Conservation (phyloP, 352 stramenopile genomes). For the Pythium myriotylum region DNA sequence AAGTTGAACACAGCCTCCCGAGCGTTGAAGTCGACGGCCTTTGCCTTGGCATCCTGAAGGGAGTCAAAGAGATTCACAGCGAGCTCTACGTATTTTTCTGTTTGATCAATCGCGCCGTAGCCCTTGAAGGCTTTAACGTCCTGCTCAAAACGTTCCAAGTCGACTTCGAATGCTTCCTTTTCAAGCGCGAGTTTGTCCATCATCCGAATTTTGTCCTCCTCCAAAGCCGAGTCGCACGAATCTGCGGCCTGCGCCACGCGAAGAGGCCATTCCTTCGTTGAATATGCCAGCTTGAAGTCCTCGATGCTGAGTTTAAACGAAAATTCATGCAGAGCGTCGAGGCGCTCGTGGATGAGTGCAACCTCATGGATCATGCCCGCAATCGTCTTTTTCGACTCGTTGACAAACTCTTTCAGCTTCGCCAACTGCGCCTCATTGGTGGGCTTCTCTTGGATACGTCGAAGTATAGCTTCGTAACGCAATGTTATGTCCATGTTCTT, state of each 20-base stretch:
- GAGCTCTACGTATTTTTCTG: constrained; percentile 90
- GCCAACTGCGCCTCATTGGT: constrained; percentile 92
- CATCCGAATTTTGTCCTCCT: constrained; percentile 93
- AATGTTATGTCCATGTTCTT: constrained; percentile 89
- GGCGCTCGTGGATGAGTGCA: constrained; percentile 63
- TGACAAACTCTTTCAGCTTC: constrained; percentile 89
- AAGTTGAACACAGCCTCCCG: constrained; percentile 94
- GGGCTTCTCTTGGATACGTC: constrained; percentile 91
- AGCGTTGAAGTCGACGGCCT: constrained; percentile 92
- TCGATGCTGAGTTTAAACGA: constrained; percentile 85
- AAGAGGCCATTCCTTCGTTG: constrained; percentile 88
- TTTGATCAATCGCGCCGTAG: constrained; percentile 89
- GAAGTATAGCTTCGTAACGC: constrained; percentile 88
- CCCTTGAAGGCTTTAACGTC: constrained; percentile 86
- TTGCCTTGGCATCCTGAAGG: constrained; percentile 90
- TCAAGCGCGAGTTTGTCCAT: constrained; percentile 93
- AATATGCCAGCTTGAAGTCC: constrained; percentile 89
- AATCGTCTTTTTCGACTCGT: constrained; percentile 78
- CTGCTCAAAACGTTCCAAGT: constrained; percentile 89
- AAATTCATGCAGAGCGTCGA: constrained; percentile 84
- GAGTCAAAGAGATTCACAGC: constrained; percentile 88
- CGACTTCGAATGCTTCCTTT: constrained; percentile 87
- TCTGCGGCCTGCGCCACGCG: constrained; percentile 81
- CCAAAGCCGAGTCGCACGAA: constrained; percentile 86
- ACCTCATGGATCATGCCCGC: constrained; percentile 79